Percentiles rank a stretch among this genome's conserved stretches.
phyloP scores from a whole-genome alignment of 768 basidiomycete species.

The Lyophyllum atratum region DNA sequence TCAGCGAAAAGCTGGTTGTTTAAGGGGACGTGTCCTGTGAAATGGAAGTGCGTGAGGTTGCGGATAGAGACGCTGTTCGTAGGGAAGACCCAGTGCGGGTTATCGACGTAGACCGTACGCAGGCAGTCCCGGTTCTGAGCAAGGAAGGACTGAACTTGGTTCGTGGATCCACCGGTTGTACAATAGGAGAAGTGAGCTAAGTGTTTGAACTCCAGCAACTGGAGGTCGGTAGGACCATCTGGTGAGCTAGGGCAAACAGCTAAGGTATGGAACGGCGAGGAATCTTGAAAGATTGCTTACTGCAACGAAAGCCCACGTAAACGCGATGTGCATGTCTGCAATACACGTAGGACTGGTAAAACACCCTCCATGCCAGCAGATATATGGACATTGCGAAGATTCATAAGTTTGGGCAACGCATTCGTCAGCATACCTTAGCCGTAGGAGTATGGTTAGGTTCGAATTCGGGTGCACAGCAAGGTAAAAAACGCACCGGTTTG shows the following conservation, averaged over 20 bases:
- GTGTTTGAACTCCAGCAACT: slow-evolving; percentile 51
- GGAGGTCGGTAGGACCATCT: slow-evolving; percentile 45
- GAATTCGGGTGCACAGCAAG: not conserved
- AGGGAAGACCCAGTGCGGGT: slow-evolving; percentile 60
- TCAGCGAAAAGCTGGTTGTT: slow-evolving; percentile 56
- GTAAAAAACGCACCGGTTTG: slow-evolving; percentile 51
- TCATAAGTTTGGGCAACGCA: slow-evolving; percentile 61
- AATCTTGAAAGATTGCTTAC: slow-evolving; percentile 31
- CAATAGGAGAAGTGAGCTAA: slow-evolving; percentile 61
- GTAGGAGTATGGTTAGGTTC: not conserved
- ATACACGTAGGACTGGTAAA: slow-evolving; percentile 48
- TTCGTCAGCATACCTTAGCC: slow-evolving; percentile 66
- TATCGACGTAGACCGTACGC: slow-evolving; percentile 56
- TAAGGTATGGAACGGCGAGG: not conserved
- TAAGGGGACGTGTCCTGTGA: slow-evolving; percentile 55
- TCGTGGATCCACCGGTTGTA: slow-evolving; percentile 42
- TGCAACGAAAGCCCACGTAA: slow-evolving; percentile 58
- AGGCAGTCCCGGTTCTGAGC: slow-evolving; percentile 53
- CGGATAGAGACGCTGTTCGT: slow-evolving; percentile 53
- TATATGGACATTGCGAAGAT: slow-evolving; percentile 61
- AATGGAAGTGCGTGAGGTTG: slow-evolving; percentile 65
- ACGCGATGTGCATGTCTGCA: slow-evolving; percentile 53
- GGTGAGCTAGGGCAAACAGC: slow-evolving; percentile 34
- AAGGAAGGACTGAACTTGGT: slow-evolving; percentile 47
- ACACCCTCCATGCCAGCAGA: slow-evolving; percentile 58